Evolutionary conservation across 805 yeast genomes (phyloP), one percentile per base, ranked within the genome.

Genomic region (Candida loeiensis): DNA sequence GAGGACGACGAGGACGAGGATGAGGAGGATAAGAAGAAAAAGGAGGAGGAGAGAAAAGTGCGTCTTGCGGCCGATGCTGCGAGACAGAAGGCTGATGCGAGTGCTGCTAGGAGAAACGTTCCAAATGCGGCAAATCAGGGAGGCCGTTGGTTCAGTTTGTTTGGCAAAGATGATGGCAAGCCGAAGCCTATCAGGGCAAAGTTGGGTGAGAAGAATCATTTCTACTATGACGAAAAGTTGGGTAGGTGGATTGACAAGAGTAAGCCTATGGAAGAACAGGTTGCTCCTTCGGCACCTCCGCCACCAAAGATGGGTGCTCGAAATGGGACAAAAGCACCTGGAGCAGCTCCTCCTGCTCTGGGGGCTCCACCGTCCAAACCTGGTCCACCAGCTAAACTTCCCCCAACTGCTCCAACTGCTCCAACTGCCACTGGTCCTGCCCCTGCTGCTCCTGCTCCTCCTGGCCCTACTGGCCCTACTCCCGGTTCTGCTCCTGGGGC

Each of bases 241-340:
- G 81, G 83, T 57, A 76, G 96, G 53, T 93, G 97, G 96, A 78
- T 93, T 38, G 82, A 87, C 55, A 77, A 76, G 40, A 76, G 79
- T 46, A 79, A 77, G 3, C 76, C 81, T 18, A 69, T 75, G 36
- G 93, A 78, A 55, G 90, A 83, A 36, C 80, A 80, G 51, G 62
- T 71, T 37, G 69, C 66, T 35, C 62, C 69, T 4, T 61, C 77
- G 1, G 73, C 77, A 3, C 79, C 82, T 2, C 82, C 91, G 2
- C 91, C 96, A 4, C 93, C 95, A 3, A 59, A 60, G 39, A 48
- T 51, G 16, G 22, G 44, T 13, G 16, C 27, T 13, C 17, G 35
- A n/a, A n/a, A n/a, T n/a, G n/a, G n/a, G n/a, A n/a, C n/a, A n/a
- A n/a, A n/a, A 9, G 44, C 34, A 12, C 35, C 40, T 2, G 30